Conservation (phyloP, 805 yeast genomes). For the Hanseniaspora thailandica region DNA sequence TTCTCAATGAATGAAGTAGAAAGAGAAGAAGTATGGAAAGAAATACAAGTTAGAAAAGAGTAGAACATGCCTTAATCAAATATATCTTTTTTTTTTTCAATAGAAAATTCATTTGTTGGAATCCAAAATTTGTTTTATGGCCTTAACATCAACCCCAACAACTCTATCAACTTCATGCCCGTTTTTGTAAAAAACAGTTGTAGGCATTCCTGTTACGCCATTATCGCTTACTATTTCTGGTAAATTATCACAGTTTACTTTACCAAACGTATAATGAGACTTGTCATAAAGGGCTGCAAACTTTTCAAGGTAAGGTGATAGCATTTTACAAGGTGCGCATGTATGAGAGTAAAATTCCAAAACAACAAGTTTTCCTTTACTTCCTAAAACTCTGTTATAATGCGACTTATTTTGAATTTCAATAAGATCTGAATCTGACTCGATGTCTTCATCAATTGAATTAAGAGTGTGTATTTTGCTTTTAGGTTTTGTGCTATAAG, state of each 20-base stretch:
- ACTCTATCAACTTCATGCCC: slow-evolving; percentile 72
- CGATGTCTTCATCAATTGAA: slow-evolving; percentile 46
- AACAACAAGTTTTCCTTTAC: slow-evolving; percentile 61
- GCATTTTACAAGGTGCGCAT: slow-evolving; percentile 99
- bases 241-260: slow-evolving; percentile 84
- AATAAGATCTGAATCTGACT: neutral
- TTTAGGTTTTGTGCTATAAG: neutral
- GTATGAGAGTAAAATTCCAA: slow-evolving; percentile 95
- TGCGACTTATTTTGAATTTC: slow-evolving; percentile 3
- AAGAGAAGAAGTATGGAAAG: slow-evolving; percentile 5
- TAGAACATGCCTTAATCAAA: too few species aligned
- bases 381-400: slow-evolving; percentile 36
- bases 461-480: slow-evolving; percentile 45
- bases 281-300: slow-evolving; percentile 51
- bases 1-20: slow-evolving; percentile 22
- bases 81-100: too few species aligned
- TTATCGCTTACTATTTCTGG: slow-evolving; percentile 59
- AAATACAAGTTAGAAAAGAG: neutral
- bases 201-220: slow-evolving; percentile 53
- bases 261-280: slow-evolving; percentile 53
- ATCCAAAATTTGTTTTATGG: neutral
- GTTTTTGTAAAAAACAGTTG: slow-evolving; percentile 63
- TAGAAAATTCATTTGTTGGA: neutral
- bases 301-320: slow-evolving; percentile 85
- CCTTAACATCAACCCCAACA: slow-evolving; percentile 53